Evolutionary conservation across 2,329 filamentous ascomycete genomes (phyloP), one percentile per base, ranked within the genome.

Genomic region (Fusarium citri): DNA sequence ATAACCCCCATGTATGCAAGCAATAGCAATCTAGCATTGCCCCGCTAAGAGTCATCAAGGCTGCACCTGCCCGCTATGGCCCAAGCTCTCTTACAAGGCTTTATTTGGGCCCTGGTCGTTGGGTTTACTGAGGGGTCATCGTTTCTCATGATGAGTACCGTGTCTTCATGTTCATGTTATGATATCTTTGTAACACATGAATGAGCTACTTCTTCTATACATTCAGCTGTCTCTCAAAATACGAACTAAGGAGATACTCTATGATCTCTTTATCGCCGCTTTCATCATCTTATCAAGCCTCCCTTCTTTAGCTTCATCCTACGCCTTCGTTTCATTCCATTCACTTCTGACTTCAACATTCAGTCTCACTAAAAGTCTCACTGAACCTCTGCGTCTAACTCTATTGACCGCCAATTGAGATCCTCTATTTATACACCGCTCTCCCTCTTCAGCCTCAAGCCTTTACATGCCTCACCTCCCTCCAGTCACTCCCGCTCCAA

Each of bases 391-490:
- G 18, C 30, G n/a, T 26, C 22, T 49, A 58, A 47, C 31, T 40
- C 31, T 41, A 42, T 41, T 51, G 18, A 16, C 28, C 42, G 23
- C 43, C 45, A 48, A 31, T 41, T 48, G 51, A 49, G 16, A 40
- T 22, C 31, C 55, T 49, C 53, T n/a, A 28, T 22, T 20, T 34
- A 47, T 31, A 45, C 42, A 45, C 34, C 7, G 25, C 28, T 18
- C 41, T 30, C 22, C n/a, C 31, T 49, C 26, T 37, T 47, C 46
- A 58, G 30, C 45, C 40, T 46, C 53, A 51, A 53, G 14, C 55
- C 45, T 54, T 69, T 59, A 61, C 50, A 75, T 74, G 63, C 73
- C 75, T 68, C 69, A 72, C 47, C 70, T 71, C 45, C 73, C 72
- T 15, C 68, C 66, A 14, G 62, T 69, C 30, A 70, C 71, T 26